Conservation (phyloP, 805 yeast species). For the Saccharomycopsis schoenii region DNA sequence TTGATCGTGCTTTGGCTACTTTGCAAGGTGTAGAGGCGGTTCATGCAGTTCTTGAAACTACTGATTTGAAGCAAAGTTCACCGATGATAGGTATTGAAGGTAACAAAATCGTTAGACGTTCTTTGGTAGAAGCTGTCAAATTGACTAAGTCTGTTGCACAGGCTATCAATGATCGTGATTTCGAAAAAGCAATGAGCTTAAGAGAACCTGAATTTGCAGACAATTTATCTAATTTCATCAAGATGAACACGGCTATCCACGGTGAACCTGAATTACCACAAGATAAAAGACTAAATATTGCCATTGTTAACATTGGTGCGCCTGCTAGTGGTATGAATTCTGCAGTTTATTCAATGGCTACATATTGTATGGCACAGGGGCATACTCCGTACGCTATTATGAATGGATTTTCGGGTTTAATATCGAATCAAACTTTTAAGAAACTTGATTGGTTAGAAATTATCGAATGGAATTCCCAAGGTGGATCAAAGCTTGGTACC, state of each 20-base stretch:
- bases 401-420: constrained; percentile 67
- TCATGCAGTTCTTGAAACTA: constrained; percentile 61
- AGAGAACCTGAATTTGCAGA: constrained; percentile 67
- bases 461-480: constrained; percentile 61
- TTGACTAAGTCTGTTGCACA: constrained; percentile 64
- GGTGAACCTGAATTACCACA: constrained; percentile 48
- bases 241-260: constrained; percentile 61
- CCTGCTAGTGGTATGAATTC: constrained; percentile 73
- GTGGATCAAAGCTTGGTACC: constrained; percentile 80
- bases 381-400: constrained; percentile 63
- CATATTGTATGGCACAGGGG: constrained; percentile 66
- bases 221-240: constrained; percentile 49
- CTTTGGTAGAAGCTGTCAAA: constrained; percentile 63
- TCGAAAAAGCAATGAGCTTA: constrained; percentile 57
- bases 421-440: constrained; percentile 50
- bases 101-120: constrained; percentile 56
- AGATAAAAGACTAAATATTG: constrained; percentile 49
- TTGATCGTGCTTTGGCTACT: constrained; percentile 62
- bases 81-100: constrained; percentile 71
- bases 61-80: constrained; percentile 49
- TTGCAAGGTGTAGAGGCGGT: constrained; percentile 79
- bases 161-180: constrained; percentile 56
- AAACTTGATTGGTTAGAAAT: constrained; percentile 59
- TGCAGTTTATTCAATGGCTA: constrained; percentile 66
- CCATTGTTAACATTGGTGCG: constrained; percentile 70